These are phyloP conservation scores for Comarum palustre DNA, from an alignment of 306 rosid species.

Conservation along the genomic window DNA sequence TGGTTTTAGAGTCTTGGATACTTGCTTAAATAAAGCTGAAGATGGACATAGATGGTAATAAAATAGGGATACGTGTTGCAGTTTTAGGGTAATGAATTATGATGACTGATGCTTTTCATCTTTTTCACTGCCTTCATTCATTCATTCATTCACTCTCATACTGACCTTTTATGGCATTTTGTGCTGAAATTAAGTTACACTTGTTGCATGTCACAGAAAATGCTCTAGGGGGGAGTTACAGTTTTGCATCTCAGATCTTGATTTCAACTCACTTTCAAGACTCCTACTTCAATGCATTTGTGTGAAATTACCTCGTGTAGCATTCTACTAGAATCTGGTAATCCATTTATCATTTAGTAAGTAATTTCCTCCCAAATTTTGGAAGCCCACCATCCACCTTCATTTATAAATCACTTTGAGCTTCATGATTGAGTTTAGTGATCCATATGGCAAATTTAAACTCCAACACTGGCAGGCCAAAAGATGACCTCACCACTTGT, in stretches of 20 bases:
- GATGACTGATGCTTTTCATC: background rate
- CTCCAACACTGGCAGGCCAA: background rate
- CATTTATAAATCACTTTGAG: background rate
- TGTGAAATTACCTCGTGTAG: background rate
- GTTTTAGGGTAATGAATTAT: background rate
- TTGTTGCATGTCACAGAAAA: conserved; percentile 1
- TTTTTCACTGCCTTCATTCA: background rate
- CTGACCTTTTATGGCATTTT: background rate
- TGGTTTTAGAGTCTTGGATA: conserved; percentile 11
- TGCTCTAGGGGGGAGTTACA: background rate
- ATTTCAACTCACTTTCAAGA: background rate
- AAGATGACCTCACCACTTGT: background rate
- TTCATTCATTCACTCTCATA: conserved; percentile 12
- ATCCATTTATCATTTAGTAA: background rate
- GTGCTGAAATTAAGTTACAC: background rate
- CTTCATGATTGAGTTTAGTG: background rate
- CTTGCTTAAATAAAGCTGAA: conserved; percentile 49
- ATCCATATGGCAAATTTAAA: background rate
- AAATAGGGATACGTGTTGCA: conserved; percentile 5
- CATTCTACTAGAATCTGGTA: conserved; percentile 3
- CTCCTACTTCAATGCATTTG: background rate
- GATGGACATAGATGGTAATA: conserved; percentile 5
- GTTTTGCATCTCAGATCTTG: background rate
- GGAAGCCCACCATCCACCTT: background rate
- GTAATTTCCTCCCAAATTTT: background rate